Base-by-base conservation (phyloP, 768 basidiomycete species). In the Pleurotus ostreatus region DNA sequence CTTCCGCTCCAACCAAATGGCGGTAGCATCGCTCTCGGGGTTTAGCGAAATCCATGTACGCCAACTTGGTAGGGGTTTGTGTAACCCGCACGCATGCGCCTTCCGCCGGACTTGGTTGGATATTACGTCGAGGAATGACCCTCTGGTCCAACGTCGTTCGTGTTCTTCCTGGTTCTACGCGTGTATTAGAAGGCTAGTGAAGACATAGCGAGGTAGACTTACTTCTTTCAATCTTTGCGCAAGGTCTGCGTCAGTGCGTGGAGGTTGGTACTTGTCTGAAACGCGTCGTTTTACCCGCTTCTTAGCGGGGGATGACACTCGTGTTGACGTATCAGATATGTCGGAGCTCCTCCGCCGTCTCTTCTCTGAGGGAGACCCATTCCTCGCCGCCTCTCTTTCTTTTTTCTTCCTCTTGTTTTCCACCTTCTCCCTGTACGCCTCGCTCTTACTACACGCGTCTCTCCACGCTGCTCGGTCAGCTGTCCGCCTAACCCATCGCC, bases 1-100 rank as follows among this genome's bases (percentile, higher is more conserved):
- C 68, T 92, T 92, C 60, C 77, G 76, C 63, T 90, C 84, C 41
- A 91, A 62, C 89, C 89, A 92, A 39, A 90, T 89, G 2, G 88
- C 88, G 6, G 89, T 91, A 16, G 80, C 82, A 62, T 90, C 88
- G 61, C 77, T 83, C 56, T 84, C 84, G 11, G 82, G 80, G 63
- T 91, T 90, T 62, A 82, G 74, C 2, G 89, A 88, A n/a, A 92
- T 65, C 89, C 89, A 91, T 39, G 83, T 68, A 22, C 77, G 74
- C 85, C 87, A 90, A 5, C 79, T 70, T 2, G 68, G 61, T 34
- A 34, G 11, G 46, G 63, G 70, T 55, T 72, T 66, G 3, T 65
- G 67, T 30, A 62, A 54, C 15, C 57, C 20, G 58, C 60, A 12
- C 4, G 72, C 59, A 23, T 61, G 65, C n/a, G 66, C 66, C 46